Base-by-base conservation (phyloP, 768 basidiomycete species). In the Rhodotorula paludigena region DNA sequence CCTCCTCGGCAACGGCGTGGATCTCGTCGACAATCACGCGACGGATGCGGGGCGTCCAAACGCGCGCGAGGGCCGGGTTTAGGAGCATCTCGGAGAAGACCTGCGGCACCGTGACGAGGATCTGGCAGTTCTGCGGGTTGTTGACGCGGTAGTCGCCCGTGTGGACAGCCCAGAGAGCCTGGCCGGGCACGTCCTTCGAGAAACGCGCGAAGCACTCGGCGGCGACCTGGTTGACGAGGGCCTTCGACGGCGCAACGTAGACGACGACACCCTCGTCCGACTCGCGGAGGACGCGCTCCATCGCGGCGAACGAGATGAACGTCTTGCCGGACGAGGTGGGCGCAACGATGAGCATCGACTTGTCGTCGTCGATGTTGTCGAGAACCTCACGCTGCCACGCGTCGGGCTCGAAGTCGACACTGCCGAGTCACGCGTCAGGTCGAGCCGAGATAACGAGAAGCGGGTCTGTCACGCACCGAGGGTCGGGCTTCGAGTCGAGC, bases 231-330 rank as follows among this genome's bases (percentile, higher is more conserved):
- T 81, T 82, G 57, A 89, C 87, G 1, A 89, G 80, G 0, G 87
- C 86, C 75, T 89, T 89, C 12, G 87, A 88, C 0, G 87, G 87
- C 0, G 87, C 87, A 49, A 89, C 82, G 74, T 89, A 89, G 28
- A 89, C 84, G 42, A 89, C 74, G 48, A 89, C 81, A 0, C 85
- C 86, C 49, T 87, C 83, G 73, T 89, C 85, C 0, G 85, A 85
- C 47, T 79, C 80, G 61, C 85, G 79, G 5, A 89, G 78, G 21
- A 87, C 79, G 68, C 83, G 83, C 75, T 87, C 86, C 87, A 89
- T 88, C 0, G 88, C 87, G 70, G 88, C 88, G 76, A 82, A 89
- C 5, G 86, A 86, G 49, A 89, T 87, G 74, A 89, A 89, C 0
- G 87, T 88, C 76, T 89, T 89, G 36, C 87, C 72, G 42, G 74